phyloP scores from a whole-genome alignment of 768 basidiomycete genomes.

The Pulveroboletus sp. region DNA sequence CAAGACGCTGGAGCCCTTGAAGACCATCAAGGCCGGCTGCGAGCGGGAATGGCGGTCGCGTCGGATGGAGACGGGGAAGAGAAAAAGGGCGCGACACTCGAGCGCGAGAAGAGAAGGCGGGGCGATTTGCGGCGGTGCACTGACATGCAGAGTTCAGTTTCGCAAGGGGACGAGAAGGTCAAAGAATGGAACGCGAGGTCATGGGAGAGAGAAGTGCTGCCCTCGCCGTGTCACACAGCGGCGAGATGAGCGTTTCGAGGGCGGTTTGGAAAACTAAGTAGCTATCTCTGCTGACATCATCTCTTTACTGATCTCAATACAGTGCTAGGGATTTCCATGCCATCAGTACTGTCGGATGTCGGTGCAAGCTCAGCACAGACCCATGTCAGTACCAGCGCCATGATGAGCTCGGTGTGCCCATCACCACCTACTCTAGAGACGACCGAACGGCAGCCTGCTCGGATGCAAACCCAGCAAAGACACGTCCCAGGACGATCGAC shows the following conservation, averaged over 20 bases:
- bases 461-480: too few relatives aligned
- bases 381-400: too few relatives aligned
- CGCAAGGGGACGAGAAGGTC: background rate
- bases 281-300: constrained; percentile 10
- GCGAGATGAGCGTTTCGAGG: constrained; percentile 6
- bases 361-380: too few relatives aligned
- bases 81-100: background rate
- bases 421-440: too few relatives aligned
- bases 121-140: background rate
- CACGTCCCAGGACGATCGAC: too few relatives aligned
- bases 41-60: background rate
- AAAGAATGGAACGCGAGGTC: background rate
- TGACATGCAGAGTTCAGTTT: constrained; percentile 8
- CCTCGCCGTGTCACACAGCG: constrained; percentile 22
- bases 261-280: background rate
- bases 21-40: constrained; percentile 28
- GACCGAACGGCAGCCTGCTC: too few relatives aligned
- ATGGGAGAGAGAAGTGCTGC: constrained; percentile 3
- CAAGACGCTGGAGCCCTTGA: constrained; percentile 28
- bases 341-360: too few relatives aligned
- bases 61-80: background rate
- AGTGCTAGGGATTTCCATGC: too few relatives aligned
- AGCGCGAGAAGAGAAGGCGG: background rate
- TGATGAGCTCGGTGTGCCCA: too few relatives aligned
- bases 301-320: constrained; percentile 4